phyloP scores from a whole-genome alignment of 106 monocot genomes.

The Platanthera zijinensis region DNA sequence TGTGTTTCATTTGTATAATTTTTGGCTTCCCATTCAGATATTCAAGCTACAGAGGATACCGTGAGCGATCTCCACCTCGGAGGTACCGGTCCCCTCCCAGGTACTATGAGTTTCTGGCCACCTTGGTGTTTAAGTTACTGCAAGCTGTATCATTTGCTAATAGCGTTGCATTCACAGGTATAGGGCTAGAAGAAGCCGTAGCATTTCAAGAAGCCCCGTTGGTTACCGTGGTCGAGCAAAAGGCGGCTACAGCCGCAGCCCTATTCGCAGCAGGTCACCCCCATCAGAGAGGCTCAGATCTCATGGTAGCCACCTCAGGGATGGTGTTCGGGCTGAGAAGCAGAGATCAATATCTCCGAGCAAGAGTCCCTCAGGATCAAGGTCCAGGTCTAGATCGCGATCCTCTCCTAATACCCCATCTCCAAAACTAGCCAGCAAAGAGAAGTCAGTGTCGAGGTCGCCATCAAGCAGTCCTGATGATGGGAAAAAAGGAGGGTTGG shows the following conservation, averaged over 20 bases:
- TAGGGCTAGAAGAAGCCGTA: constrained; percentile 62
- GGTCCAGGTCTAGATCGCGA: constrained; percentile 20
- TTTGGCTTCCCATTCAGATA: constrained; percentile 25
- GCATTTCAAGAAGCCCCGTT: constrained; percentile 73
- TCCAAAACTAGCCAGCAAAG: constrained; percentile 40
- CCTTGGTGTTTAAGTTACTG: neutral
- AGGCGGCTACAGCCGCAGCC: constrained; percentile 50
- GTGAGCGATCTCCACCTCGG: constrained; percentile 60
- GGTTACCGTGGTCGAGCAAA: constrained; percentile 40
- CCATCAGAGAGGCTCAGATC: constrained; percentile 24
- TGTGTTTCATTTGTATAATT: neutral
- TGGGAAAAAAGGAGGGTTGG: constrained; percentile 59
- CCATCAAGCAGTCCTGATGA: constrained; percentile 46
- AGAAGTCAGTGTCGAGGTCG: constrained; percentile 41
- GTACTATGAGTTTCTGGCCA: constrained; percentile 15
- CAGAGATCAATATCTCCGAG: constrained; percentile 31
- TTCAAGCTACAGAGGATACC: constrained; percentile 62
- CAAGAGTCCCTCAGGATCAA: constrained; percentile 34
- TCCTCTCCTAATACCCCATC: constrained; percentile 41
- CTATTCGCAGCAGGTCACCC: constrained; percentile 48
- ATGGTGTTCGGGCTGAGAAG: constrained; percentile 14
- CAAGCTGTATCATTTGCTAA: constrained; percentile 1
- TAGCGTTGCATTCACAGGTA: constrained; percentile 21
- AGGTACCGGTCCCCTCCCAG: constrained; percentile 76
- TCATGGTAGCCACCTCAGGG: constrained; percentile 2